These are phyloP conservation scores for Torulaspora gathmanii DNA, from an alignment of 805 yeast species.

Conservation along the genomic window DNA sequence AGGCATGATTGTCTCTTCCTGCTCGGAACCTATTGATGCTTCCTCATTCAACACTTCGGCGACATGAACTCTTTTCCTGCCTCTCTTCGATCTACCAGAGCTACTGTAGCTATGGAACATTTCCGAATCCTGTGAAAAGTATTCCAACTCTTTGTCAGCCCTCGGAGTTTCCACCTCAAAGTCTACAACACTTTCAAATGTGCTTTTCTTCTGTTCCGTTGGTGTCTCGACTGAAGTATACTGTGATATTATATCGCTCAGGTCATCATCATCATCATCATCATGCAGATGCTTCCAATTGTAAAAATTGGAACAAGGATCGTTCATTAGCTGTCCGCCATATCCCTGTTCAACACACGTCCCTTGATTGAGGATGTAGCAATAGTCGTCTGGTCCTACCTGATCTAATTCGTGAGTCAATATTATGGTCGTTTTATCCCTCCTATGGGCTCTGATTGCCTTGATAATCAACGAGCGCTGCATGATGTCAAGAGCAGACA, in stretches of 20 bases:
- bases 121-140: constrained; percentile 4
- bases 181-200: constrained; percentile 8
- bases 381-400: constrained; percentile 52
- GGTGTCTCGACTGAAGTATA: constrained; percentile 10
- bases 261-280: not conserved
- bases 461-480: constrained; percentile 45
- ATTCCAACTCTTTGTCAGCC: not conserved
- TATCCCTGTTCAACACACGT: constrained; percentile 43
- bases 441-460: constrained; percentile 55
- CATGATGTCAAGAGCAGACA: constrained; percentile 68
- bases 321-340: constrained; percentile 33
- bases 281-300: constrained; percentile 12
- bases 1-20: constrained; percentile 24
- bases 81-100: not conserved
- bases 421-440: constrained; percentile 67
- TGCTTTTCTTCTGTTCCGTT: constrained; percentile 7
- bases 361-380: constrained; percentile 61
- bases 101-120: not conserved
- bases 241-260: constrained; percentile 11
- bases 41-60: not conserved
- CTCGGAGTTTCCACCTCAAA: constrained; percentile 12
- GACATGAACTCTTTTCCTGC: constrained; percentile 4
- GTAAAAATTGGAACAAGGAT: constrained; percentile 11
- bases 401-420: constrained; percentile 72
- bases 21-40: constrained; percentile 11